Evolutionary conservation across 352 stramenopile genomes (phyloP).

Genomic region (Aphanomyces cochlioides): DNA sequence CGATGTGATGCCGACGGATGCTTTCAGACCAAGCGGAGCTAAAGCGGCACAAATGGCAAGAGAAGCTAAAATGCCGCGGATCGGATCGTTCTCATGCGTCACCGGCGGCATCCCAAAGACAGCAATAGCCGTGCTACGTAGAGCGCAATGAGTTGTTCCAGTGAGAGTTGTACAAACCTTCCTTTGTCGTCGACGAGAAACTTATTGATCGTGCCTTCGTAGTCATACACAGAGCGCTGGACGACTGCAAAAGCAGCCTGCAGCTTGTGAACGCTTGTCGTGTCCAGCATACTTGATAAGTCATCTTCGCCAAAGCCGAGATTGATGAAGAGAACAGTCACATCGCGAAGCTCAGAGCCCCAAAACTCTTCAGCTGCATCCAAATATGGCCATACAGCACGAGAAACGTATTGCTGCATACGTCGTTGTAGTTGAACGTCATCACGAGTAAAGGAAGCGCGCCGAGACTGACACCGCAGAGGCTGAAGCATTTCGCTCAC

Average conservation of each 20-base stretch:
- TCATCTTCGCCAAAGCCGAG: slow-evolving; percentile 87
- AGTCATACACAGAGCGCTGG: slow-evolving; percentile 89
- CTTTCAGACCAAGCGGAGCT: slow-evolving; percentile 57
- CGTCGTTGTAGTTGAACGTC: slow-evolving; percentile 74
- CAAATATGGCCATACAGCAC: slow-evolving; percentile 89
- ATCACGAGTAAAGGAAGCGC: slow-evolving; percentile 70
- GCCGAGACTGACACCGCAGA: slow-evolving; percentile 62
- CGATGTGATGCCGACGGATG: slow-evolving; percentile 89
- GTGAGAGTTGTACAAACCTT: slow-evolving; percentile 32
- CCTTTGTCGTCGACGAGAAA: slow-evolving; percentile 95
- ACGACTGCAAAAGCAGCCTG: slow-evolving; percentile 79
- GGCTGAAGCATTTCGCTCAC: slow-evolving; percentile 52
- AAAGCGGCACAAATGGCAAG: slow-evolving; percentile 79
- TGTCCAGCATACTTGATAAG: slow-evolving; percentile 67
- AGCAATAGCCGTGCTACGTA: slow-evolving; percentile 82
- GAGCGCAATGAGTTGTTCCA: neutral
- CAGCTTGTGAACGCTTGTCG: slow-evolving; percentile 60
- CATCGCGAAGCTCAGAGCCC: slow-evolving; percentile 87
- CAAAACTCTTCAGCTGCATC: slow-evolving; percentile 91
- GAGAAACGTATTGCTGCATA: slow-evolving; percentile 90
- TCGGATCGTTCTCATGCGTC: slow-evolving; percentile 90
- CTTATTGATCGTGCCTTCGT: slow-evolving; percentile 95
- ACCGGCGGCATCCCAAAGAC: slow-evolving; percentile 89
- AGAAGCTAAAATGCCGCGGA: slow-evolving; percentile 84
- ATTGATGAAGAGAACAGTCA: slow-evolving; percentile 93